Evolutionary conservation across 495 filamentous ascomycete genomes (phyloP), one percentile per base, ranked within the genome.

Genomic region (Trichoderma parareesei): DNA sequence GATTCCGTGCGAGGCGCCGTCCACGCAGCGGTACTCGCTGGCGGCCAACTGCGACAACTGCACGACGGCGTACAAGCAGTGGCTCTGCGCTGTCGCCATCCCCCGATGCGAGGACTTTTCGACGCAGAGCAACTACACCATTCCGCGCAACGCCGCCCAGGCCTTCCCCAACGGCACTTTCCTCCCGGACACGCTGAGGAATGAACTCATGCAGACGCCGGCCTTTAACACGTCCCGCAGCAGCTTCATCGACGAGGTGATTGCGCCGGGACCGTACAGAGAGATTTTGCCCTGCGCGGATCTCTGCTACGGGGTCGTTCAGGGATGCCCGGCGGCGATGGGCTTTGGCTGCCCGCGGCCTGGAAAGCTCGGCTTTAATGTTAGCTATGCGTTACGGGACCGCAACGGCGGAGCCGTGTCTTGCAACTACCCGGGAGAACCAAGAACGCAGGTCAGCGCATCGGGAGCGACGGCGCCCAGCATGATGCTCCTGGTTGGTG

Each of bases 11-110:
- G 82, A 93, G 67, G 88, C 91, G 35, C 79, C 82, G 4, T 75
- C 82, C 33, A 78, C 71, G 10, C 77, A 80, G 61, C 84, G 86
- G 68, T 99, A 93, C 77, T 97, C 92, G 1, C 85, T 97, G 41
- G 88, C 85, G 0, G 82, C 85, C 35, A 82, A 73, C 70, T 99
- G 94, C 78, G 69, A 69, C 35, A 83, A 92, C 76, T 99, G 94
- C 75, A 85, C 80, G 8, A 65, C 67, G 2, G 90, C 91, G 6
- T 99, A 99, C 79, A 96, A 90, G 72, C 76, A 86, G 67, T 99
- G 94, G 94, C 86, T 99, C 48, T 99, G 94, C 78, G 85, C 90
- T 60, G 93, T 98, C 42, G 88, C 84, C 14, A 94, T 99, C 68
- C 94, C 94, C 0, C 88, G 90, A 48, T 99, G 94, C 80, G 85